Evolutionary conservation across 2,329 filamentous ascomycete genomes (phyloP), one percentile per base, ranked within the genome.

Genomic region (Diaporthe sp.): DNA sequence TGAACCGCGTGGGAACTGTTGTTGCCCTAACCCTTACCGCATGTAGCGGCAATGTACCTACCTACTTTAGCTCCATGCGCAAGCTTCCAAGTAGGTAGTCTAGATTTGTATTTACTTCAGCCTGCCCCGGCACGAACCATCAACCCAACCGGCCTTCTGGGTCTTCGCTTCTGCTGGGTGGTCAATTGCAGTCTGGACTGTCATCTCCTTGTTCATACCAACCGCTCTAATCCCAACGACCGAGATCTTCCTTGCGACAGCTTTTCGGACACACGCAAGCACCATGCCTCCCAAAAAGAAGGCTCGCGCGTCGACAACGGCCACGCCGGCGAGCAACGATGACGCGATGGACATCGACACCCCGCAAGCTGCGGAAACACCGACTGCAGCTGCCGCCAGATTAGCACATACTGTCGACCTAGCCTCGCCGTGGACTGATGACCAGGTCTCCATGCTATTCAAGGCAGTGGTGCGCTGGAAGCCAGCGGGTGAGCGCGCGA

Each of bases 381-480:
- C 84, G 12, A 83, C 83, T 7, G 85, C 78, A 84, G 84, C 82
- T 75, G 84, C 82, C 59, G 80, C 82, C 7, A 78, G 79, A 83
- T 69, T 88, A 78, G 83, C 83, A 76, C 77, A 83, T 65, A 75
- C 82, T 75, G 77, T 85, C 37, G 83, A 84, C 77, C 82, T 84
- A 65, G 90, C 91, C 73, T 94, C 96, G 77, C 90, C 92, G 35
- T 99, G 97, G 97, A 98, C 95, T 5, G 96, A 98, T 80, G 96
- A 98, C 80, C 97, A 99, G 83, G 93, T 97, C 78, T 95, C 94
- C 1, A 96, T 95, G 53, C 88, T 99, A 0, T 95, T 98, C 85
- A 98, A 98, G 82, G 95, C 92, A 70, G 93, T 98, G 78, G 96
- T 98, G 77, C 90, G 92, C 81, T 98, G 94, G 93, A 99, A 99